Evolutionary conservation across 75 land plant genomes (phyloP).

Genomic region (Azolla pinnata): DNA sequence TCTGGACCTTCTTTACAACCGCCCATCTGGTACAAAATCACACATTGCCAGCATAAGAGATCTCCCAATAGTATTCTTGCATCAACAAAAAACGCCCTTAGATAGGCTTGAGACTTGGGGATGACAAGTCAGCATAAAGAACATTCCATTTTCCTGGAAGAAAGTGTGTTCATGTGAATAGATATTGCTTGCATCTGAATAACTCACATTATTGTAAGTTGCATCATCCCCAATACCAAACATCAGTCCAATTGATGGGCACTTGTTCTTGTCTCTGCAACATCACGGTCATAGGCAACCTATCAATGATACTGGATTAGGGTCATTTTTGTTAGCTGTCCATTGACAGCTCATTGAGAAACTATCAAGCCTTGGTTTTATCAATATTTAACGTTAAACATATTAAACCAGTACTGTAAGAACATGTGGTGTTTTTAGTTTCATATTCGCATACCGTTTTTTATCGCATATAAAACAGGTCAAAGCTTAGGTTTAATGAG

Average conservation of each 20-base stretch:
- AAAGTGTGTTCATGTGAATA: background rate
- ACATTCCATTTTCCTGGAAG: too few relatives aligned
- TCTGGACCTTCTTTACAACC: constrained; percentile 52
- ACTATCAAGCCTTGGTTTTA: background rate
- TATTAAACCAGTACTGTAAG: background rate
- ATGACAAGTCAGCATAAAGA: too few relatives aligned
- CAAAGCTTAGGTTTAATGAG: too few relatives aligned
- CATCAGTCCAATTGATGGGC: constrained; percentile 35
- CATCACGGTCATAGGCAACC: background rate
- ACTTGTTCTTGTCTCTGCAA: constrained; percentile 10
- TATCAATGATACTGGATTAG: background rate
- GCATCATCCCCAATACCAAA: constrained; percentile 37
- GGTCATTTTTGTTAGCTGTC: background rate
- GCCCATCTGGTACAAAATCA: too few relatives aligned
- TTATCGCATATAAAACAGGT: too few relatives aligned
- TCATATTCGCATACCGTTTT: too few relatives aligned
- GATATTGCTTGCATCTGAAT: background rate
- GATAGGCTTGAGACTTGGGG: background rate
- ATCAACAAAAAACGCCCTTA: background rate
- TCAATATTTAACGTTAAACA: too few relatives aligned
- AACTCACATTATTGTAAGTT: constrained; percentile 29
- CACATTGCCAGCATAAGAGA: background rate
- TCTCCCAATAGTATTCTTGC: too few relatives aligned
- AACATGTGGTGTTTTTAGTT: background rate
- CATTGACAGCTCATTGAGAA: background rate